Percentiles rank a stretch among this genome's conserved stretches.
These are phyloP conservation scores for Chondrus crispus DNA, from an alignment of 23 red algal genomes.

Conservation along the genomic window DNA sequence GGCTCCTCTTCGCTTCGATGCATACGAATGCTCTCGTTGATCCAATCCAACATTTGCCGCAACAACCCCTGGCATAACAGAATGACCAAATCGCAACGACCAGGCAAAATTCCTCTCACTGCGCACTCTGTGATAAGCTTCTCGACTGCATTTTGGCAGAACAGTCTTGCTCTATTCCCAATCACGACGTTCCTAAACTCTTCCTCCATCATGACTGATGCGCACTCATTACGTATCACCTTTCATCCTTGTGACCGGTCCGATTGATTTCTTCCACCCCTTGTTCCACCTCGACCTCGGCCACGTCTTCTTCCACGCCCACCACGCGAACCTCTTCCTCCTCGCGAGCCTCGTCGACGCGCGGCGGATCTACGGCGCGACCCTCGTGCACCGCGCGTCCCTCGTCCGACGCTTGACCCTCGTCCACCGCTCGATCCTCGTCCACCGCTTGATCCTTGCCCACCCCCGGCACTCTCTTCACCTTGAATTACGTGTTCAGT, in stretches of 20 bases:
- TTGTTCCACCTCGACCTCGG: too few relatives aligned
- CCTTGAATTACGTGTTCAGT: neutral
- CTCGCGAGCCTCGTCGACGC: too few relatives aligned
- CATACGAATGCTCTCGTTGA: neutral
- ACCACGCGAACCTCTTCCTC: too few relatives aligned
- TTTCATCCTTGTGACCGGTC: neutral
- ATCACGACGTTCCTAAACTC: neutral
- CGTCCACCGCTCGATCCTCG: neutral
- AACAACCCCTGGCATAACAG: neutral
- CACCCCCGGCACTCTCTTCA: neutral
- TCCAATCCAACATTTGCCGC: neutral
- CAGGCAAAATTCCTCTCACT: neutral
- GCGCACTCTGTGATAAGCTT: neutral
- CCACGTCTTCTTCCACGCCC: too few relatives aligned
- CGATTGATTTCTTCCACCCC: neutral
- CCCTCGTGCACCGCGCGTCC: neutral
- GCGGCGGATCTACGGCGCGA: too few relatives aligned
- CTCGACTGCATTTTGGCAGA: neutral
- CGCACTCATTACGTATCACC: neutral
- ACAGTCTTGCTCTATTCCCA: neutral
- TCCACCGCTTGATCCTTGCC: neutral
- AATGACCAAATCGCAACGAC: neutral
- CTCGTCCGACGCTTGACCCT: neutral
- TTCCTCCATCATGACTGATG: neutral
- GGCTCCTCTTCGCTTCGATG: neutral